A percentile compares a stretch with the other conserved stretches of the same genome.
Evolutionary conservation across 192 early-diverging fungal species (phyloP).

Genomic region (Glomus cerebriforme): DNA sequence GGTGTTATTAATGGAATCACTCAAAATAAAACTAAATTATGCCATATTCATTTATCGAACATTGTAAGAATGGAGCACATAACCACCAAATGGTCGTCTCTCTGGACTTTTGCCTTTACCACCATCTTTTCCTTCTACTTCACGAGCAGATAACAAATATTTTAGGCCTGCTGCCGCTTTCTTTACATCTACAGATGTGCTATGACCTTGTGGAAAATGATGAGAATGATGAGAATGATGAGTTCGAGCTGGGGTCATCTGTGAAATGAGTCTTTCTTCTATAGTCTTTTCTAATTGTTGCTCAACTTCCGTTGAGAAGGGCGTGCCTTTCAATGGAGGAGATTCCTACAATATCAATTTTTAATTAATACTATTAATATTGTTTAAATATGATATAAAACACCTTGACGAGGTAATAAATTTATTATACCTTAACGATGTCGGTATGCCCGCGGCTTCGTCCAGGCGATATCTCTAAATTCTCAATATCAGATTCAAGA

Average conservation of each 20-base stretch:
- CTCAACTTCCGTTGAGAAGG: conserved; percentile 48
- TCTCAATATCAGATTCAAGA: conserved; percentile 49
- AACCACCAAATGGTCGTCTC: conserved; percentile 20
- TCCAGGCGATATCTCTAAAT: conserved; percentile 34
- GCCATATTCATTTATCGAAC: conserved; percentile 10
- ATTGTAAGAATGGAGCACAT: conserved; percentile 29
- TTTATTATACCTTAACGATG: conserved; percentile 21
- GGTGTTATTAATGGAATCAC: background rate
- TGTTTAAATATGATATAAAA: background rate
- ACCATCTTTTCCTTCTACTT: conserved; percentile 32
- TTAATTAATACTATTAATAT: background rate
- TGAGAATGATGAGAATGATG: no score
- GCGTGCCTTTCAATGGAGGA: conserved; percentile 34
- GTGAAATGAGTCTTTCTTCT: conserved; percentile 43
- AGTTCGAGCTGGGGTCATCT: conserved; percentile 25
- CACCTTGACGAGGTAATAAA: background rate
- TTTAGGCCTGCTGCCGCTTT: conserved; percentile 46
- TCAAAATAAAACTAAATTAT: background rate
- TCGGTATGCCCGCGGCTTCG: conserved; percentile 31
- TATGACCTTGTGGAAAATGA: background rate
- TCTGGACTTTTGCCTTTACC: conserved; percentile 33
- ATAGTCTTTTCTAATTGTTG: conserved; percentile 52
- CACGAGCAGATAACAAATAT: conserved; percentile 44
- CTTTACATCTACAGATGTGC: conserved; percentile 31
- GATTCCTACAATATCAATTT: conserved; percentile 32